Evolutionary conservation across 1,139 yeast species (phyloP), one percentile per base, ranked within the genome.

Genomic region (Lodderomyces margitis): DNA sequence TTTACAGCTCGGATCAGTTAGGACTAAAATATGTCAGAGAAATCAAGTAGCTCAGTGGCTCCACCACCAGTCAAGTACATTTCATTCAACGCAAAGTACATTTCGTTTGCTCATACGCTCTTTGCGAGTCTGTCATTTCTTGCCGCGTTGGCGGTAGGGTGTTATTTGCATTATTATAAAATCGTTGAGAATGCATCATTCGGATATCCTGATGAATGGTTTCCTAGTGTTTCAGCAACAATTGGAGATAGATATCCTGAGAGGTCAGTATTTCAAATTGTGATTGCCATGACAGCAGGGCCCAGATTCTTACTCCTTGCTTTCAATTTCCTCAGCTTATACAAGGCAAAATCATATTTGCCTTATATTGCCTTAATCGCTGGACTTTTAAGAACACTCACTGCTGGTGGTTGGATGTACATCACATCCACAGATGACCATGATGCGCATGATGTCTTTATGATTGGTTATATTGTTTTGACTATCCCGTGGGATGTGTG

Each of bases 321-420:
- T 24, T 70, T 89, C 42, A 78, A 81, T 52, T 87, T 78, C 56
- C 51, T 78, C 21, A 57, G 67, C 28, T 56, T 68, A 25, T 66
- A 59, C 54, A 66, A 58, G 38, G 61, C 67, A n/a, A 61, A 70
- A 37, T 62, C 78, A 1, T 46, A 53, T 9, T 52, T 64, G 25
- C 80, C 87, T 2, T 62, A 60, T 46, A 47, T 70, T 24, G 72
- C 67, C 1, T 57, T 81, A 9, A 49, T 78, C 1, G 60, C 81
- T 2, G 98, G 98, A 9, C 46, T 86, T 2, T 45, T 86, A 17
- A 78, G 98, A 62, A 92, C 98, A 0, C 77, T 92, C 44, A 84
- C 96, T 1, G 92, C 98, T 57, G 98, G 98, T 53, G 98, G 98
- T 10, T 92, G 98, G 98, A 96, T 94, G 12, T 92, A 92, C 58